Evolutionary conservation across 2,329 filamentous ascomycete species (phyloP), one percentile per base, ranked within the genome.

Genomic region (Mycocentrospora acerina): DNA sequence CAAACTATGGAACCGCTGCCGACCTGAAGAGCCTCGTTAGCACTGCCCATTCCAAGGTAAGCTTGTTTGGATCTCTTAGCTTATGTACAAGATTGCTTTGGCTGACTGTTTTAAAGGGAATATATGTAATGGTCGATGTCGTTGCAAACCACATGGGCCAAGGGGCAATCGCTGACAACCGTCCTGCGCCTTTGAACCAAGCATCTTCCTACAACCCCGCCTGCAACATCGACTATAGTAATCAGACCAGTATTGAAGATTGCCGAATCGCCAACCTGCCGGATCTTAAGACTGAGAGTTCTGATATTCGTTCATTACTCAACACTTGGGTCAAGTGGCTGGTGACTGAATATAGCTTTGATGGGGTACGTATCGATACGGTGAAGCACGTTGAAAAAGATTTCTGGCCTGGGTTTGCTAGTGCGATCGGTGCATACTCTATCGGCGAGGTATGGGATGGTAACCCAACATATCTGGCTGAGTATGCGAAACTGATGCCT

Each of bases 371-470:
- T 24, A 76, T 83, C 49, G 80, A 83, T 46, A 81, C 78, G 0
- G 79, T 79, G 45, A 82, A 80, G 62, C 79, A 83, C 57, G 78
- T 83, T 11, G 72, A 81, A 45, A 74, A 75, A 44, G 70, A 70
- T 9, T 85, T 82, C 61, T 82, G 80, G 69, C 66, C 77, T 0
- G 62, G 55, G 0, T 85, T 83, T 49, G 66, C 72, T 15, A 51
- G 68, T 6, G 75, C 74, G 2, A 72, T 79, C 1, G 80, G 79
- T 4, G 76, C 83, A 2, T 83, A 81, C 58, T 70, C 74, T 4
- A 70, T 83, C 11, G 81, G 82, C 8, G 82, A 85, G 55, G 79
- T 83, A 3, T 76, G 72, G 34, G 70, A 80, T 22, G 79, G 78
- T 18, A 68, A 77, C 46, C 71, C 77, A 1, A 44, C 60, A 7